Percentiles rank a stretch among this genome's conserved stretches.
Evolutionary conservation across 139 green algal species (phyloP).

Genomic region (Gonium pectorale): DNA sequence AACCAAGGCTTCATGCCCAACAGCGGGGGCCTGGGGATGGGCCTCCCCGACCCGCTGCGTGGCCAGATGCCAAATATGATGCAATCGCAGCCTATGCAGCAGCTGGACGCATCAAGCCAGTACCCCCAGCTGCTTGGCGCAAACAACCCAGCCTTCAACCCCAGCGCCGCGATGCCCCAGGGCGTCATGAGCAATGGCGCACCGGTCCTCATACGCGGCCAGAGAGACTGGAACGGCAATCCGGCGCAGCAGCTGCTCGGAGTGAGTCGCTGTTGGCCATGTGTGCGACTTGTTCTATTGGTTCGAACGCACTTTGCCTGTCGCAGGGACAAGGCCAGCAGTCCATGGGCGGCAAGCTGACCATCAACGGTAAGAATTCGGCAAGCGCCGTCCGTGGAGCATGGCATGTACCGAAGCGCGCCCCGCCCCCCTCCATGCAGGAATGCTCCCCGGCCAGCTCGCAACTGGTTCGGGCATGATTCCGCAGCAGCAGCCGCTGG

Average conservation of each 20-base stretch:
- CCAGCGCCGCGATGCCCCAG: conserved; percentile 20
- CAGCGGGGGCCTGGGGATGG: conserved; percentile 39
- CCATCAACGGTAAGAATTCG: conserved; percentile 43
- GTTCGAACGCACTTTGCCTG: neutral
- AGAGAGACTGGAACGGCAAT: conserved; percentile 34
- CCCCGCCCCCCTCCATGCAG: too few species aligned
- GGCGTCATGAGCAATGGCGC: conserved; percentile 79
- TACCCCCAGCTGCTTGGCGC: conserved; percentile 18
- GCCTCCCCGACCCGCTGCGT: conserved; percentile 16
- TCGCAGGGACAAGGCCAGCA: conserved; percentile 3
- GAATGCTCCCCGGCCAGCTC: conserved; percentile 24
- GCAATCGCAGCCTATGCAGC: conserved; percentile 1
- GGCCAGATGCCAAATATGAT: conserved; percentile 32
- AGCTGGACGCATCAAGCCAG: conserved; percentile 4
- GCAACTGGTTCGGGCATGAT: conserved; percentile 18
- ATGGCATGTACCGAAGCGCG: too few species aligned
- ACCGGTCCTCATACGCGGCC: conserved; percentile 60
- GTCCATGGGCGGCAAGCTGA: conserved; percentile 30
- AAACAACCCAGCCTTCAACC: conserved; percentile 38
- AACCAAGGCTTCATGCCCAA: conserved; percentile 65
- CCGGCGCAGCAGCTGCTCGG: conserved; percentile 27
- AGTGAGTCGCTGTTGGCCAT: neutral
- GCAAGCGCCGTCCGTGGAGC: too few species aligned
- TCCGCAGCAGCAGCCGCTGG: conserved; percentile 31
- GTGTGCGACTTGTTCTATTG: neutral